phyloP scores from a whole-genome alignment of 2,329 filamentous ascomycete species.

The Aspergillus viridinutans region DNA sequence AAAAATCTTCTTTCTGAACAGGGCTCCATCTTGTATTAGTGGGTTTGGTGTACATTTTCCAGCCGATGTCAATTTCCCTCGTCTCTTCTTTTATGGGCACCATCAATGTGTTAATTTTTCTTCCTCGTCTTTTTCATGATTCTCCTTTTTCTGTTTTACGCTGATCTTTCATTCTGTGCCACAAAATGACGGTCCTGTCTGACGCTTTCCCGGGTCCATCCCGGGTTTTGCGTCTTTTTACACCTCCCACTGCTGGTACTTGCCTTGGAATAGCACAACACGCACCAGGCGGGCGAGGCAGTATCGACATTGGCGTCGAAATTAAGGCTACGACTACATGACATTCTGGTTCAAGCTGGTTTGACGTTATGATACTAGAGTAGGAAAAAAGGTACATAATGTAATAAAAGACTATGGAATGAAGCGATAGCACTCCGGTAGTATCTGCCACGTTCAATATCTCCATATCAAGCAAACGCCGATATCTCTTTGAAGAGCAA shows the following conservation, averaged over 20 bases:
- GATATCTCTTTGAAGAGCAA: not conserved
- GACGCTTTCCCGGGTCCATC: not conserved
- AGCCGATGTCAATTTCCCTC: conserved; percentile 19
- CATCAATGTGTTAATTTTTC: not conserved
- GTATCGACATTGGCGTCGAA: not conserved
- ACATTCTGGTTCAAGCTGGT: not conserved
- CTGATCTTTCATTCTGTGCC: not conserved
- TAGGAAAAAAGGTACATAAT: not conserved
- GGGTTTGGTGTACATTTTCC: not conserved
- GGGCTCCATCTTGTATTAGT: not conserved
- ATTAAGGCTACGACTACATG: not conserved
- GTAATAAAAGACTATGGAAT: not conserved
- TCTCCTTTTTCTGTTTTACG: conserved; percentile 10
- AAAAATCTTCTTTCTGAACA: not conserved
- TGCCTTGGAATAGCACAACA: not conserved
- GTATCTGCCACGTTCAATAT: not conserved
- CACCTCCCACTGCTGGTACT: not conserved
- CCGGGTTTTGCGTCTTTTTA: not conserved
- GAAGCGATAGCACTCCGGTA: not conserved
- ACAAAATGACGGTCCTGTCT: not conserved
- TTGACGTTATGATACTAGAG: not conserved
- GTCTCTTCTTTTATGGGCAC: conserved; percentile 21
- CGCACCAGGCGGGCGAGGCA: not conserved
- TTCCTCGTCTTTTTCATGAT: conserved; percentile 1
- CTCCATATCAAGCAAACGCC: not conserved